These are phyloP conservation scores for Mrakia hoshinonis DNA, from an alignment of 768 basidiomycete species.

Conservation along the genomic window DNA sequence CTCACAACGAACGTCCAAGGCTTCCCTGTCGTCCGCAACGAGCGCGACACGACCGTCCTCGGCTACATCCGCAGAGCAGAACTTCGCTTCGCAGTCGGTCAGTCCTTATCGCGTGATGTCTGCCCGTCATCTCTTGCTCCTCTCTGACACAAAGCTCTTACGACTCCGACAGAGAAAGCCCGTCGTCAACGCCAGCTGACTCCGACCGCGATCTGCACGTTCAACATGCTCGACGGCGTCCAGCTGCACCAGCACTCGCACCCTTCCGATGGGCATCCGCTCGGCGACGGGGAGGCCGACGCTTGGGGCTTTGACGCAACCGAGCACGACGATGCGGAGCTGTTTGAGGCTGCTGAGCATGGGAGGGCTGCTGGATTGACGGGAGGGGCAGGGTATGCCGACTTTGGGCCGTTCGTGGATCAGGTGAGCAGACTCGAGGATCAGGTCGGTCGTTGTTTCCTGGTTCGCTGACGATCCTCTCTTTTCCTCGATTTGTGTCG, in stretches of 20 bases:
- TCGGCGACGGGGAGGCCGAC: constrained; percentile 16
- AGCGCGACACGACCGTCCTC: constrained; percentile 53
- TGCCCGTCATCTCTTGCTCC: background rate
- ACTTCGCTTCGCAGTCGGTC: constrained; percentile 76
- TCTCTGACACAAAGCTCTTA: background rate
- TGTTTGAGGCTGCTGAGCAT: constrained; percentile 41
- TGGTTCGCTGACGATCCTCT: background rate
- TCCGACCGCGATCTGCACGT: constrained; percentile 62
- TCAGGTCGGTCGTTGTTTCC: background rate
- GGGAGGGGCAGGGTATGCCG: constrained; percentile 38
- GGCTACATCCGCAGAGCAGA: constrained; percentile 87
- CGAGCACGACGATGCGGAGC: constrained; percentile 54
- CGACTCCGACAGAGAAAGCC: constrained; percentile 54
- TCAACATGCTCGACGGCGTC: constrained; percentile 46
- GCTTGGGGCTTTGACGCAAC: constrained; percentile 42
- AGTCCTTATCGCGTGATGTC: constrained; percentile 15
- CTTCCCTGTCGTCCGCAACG: constrained; percentile 71
- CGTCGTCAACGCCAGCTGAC: constrained; percentile 55
- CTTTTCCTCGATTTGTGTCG: no score
- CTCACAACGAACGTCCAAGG: constrained; percentile 71
- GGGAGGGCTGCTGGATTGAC: constrained; percentile 46
- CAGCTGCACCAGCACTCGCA: background rate
- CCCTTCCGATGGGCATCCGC: background rate
- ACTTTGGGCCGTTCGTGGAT: constrained; percentile 79
- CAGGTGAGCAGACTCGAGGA: constrained; percentile 51